Base-by-base conservation (phyloP, 2,329 filamentous ascomycete species). In the Leptographium procerum region DNA sequence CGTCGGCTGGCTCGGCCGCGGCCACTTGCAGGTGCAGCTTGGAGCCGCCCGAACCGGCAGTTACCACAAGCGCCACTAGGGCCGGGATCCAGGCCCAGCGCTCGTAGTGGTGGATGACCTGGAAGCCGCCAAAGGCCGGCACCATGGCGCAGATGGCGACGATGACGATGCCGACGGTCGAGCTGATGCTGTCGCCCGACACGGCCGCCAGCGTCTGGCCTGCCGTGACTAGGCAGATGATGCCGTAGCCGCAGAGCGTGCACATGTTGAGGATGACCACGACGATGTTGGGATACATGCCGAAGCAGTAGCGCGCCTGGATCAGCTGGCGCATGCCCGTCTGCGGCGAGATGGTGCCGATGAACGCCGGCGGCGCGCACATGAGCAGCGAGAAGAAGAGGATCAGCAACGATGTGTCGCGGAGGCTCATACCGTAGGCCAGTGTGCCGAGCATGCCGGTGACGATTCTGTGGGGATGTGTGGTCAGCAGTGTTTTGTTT, bases 311-410 rank as follows among this genome's bases (percentile, higher is more conserved):
- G 22, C 84, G 74, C 3, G 84, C 82, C 64, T 84, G 82, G 7
- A 86, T 77, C 76, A 86, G 83, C 68, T 86, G 83, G 19, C 83
- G 75, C 76, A 86, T 79, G 47, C 83, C 84, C 8, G 82, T 85
- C 68, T 78, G 79, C 3, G 83, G 80, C 0, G 82, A 82, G 55
- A 84, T 69, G 0, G 78, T 83, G 48, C 77, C 77, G 29, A 86
- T 71, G 64, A 80, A 84, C 2, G 80, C 83, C 1, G 82, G 78
- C 0, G 78, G 71, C 7, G 77, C 60, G 0, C 78, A 78, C 1
- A 78, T 79, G 31, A 85, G 63, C 22, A 86, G 67, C 11, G 75
- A 78, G 69, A 86, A 86, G 72, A 86, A 86, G 52, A 86, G 66
- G 53, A 86, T 85, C 31, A 85, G 71, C 10, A 86, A 71, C 1